These are phyloP conservation scores for Saccharomyces cerevisiae DNA, from an alignment of 805 yeast species.

Conservation along the genomic window DNA sequence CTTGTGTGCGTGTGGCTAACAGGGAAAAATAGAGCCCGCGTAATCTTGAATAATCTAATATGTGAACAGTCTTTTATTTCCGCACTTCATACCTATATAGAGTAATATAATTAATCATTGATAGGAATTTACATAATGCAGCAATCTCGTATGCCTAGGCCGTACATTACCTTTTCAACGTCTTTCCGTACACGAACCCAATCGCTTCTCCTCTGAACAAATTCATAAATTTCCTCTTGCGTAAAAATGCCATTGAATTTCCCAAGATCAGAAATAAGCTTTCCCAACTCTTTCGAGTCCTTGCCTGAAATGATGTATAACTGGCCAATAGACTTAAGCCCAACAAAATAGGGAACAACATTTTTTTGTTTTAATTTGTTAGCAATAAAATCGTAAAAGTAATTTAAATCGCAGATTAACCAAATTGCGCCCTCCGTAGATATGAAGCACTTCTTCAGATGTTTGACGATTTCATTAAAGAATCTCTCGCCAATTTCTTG, in stretches of 20 bases:
- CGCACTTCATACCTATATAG: no score
- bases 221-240: conserved; percentile 91
- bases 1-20: background rate
- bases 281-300: conserved; percentile 79
- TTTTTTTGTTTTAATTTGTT: conserved; percentile 51
- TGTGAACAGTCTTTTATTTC: background rate
- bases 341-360: conserved; percentile 66
- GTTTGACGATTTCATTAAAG: conserved; percentile 65
- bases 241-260: conserved; percentile 82
- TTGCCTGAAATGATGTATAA: conserved; percentile 56
- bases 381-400: conserved; percentile 64
- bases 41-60: background rate
- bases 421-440: conserved; percentile 78
- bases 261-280: conserved; percentile 70
- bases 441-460: conserved; percentile 62
- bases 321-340: conserved; percentile 79
- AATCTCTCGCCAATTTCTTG: conserved; percentile 89
- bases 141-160: conserved; percentile 78
- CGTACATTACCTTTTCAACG: conserved; percentile 93
- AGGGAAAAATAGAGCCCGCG: background rate
- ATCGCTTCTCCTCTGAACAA: conserved; percentile 79
- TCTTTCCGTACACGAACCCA: conserved; percentile 70
- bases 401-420: conserved; percentile 73
- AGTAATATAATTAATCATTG: background rate
- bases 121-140: conserved; percentile 35